Evolutionary conservation across 331 rosid species (phyloP), one percentile per base, ranked within the genome.

Genomic region (Erythrophleum ivorense): DNA sequence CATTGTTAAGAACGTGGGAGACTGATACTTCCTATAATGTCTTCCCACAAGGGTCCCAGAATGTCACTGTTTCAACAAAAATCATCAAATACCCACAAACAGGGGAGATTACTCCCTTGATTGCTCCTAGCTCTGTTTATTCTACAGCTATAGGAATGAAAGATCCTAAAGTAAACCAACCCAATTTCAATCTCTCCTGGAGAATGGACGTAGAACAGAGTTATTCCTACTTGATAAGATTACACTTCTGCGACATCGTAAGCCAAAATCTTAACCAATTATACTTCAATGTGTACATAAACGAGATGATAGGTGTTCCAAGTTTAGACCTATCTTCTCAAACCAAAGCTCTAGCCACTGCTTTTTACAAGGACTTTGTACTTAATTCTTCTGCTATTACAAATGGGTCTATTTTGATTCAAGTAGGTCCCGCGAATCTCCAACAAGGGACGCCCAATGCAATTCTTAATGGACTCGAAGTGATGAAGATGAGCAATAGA

Each of bases 201-300:
- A 79, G 67, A 78, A 48, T 95, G 70, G 78, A 80, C 43, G 95
- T 90, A n/a, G 98, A 92, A 11, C 59, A 45, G 21, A 84, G 85
- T 38, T 90, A 81, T 57, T 90, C 92, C 18, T 95, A 92, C 75
- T 85, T 92, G 87, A 81, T 95, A 40, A 91, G 98, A 72, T 16
- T 92, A 81, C 98, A 95, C 83, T 95, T 95, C 58, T 91, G 97
- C 62, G 98, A 95, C 81, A 92, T 95, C 40, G 88, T 92, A 19
- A 92, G 97, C 82, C 75, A 60, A 46, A 64, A 71, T 11, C 84
- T 91, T 0, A 73, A 85, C 15, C 73, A 33, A 66, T 73, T 95
- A 46, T 88, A 78, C 84, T 90, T 95, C 85, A 82, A 90, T 78
- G 88, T 95, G 0, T 91, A 91, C 83, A 73, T 95, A 70, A 93